Evolutionary conservation across 2,329 filamentous ascomycete genomes (phyloP).

Genomic region (Nemania bipapillata): DNA sequence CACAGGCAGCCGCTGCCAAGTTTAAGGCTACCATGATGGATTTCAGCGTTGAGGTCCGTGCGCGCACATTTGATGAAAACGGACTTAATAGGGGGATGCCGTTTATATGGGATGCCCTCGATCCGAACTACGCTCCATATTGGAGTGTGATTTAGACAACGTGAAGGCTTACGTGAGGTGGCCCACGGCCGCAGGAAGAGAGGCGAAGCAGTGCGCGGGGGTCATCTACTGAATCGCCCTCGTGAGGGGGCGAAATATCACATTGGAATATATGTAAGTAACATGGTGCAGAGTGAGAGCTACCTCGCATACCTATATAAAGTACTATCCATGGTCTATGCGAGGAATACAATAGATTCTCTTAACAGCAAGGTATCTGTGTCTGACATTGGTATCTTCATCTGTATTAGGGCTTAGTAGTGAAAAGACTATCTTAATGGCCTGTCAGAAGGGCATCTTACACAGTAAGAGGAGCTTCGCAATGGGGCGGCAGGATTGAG

Average conservation of each 20-base stretch:
- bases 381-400: not conserved
- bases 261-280: not conserved
- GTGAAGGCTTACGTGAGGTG: not conserved
- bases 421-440: not conserved
- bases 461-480: not conserved
- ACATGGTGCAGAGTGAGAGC: not conserved
- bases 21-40: constrained; percentile 54
- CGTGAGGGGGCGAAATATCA: not conserved
- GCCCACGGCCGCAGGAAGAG: no score
- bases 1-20: constrained; percentile 49
- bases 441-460: not conserved
- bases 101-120: constrained; percentile 54
- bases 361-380: not conserved
- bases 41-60: constrained; percentile 53
- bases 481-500: not conserved
- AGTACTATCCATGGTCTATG: not conserved
- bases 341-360: not conserved
- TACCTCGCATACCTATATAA: not conserved
- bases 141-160: constrained; percentile 28
- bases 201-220: not conserved
- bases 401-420: not conserved
- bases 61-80: constrained; percentile 54
- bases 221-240: not conserved
- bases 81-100: constrained; percentile 60
- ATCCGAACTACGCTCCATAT: constrained; percentile 30